Evolutionary conservation across 2,329 filamentous ascomycete species (phyloP).

Genomic region (Cladophialophora immunda): DNA sequence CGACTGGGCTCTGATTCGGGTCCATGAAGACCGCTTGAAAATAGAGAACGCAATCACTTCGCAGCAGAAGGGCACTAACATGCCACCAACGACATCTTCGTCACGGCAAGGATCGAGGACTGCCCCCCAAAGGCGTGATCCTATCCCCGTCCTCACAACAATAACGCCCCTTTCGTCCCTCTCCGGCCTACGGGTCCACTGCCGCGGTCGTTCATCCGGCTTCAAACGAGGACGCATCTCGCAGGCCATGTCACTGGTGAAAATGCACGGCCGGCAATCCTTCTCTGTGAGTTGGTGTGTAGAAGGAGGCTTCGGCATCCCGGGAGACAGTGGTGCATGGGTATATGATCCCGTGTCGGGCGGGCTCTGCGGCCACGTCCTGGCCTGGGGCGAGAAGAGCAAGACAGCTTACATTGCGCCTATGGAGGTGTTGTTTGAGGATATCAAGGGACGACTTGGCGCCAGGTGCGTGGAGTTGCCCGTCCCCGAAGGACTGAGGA

Average conservation of each 20-base stretch:
- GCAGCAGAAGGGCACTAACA: conserved; percentile 37
- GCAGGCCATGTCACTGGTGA: conserved; percentile 80
- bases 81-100: conserved; percentile 42
- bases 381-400: conserved; percentile 85
- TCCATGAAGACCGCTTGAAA: conserved; percentile 75
- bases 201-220: conserved; percentile 85
- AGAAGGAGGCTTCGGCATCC: conserved; percentile 62
- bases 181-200: conserved; percentile 81
- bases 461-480: conserved; percentile 36
- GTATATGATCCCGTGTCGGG: conserved; percentile 82
- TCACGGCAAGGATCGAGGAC: background rate
- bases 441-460: conserved; percentile 63
- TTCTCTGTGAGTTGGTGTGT: conserved; percentile 77
- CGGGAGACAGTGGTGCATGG: conserved; percentile 94
- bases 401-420: conserved; percentile 90
- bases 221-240: conserved; percentile 81
- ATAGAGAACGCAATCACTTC: conserved; percentile 71
- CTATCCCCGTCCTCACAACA: conserved; percentile 47
- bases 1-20: conserved; percentile 91
- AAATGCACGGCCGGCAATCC: conserved; percentile 82
- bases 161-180: conserved; percentile 70
- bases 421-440: conserved; percentile 87
- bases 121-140: background rate
- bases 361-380: conserved; percentile 84
- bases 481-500: conserved; percentile 20